Percentiles rank a stretch among this genome's conserved stretches.
phyloP scores from a whole-genome alignment of 768 basidiomycete species.

The Lenzites betulinus region DNA sequence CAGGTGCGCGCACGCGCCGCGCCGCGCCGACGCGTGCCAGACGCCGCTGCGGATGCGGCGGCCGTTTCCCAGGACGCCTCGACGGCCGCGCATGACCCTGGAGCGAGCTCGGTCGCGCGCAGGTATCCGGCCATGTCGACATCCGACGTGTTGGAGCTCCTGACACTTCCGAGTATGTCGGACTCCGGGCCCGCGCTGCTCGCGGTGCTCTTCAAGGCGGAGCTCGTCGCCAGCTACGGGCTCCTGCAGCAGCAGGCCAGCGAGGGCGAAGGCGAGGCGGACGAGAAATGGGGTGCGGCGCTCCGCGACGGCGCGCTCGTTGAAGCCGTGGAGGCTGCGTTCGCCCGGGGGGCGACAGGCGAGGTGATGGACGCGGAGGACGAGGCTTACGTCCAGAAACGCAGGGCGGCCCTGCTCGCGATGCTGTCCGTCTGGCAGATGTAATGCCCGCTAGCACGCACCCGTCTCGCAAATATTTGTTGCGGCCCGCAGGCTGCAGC shows the following conservation, averaged over 20 bases:
- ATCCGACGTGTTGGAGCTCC: conserved; percentile 22
- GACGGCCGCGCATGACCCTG: conserved; percentile 1
- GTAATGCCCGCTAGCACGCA: no score
- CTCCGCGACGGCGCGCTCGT: conserved; percentile 22
- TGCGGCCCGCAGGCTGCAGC: no score
- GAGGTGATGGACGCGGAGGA: conserved; percentile 1
- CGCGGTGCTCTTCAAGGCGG: conserved; percentile 24
- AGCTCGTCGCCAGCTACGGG: conserved; percentile 32
- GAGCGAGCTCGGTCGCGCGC: conserved; percentile 12
- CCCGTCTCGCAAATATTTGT: no score
- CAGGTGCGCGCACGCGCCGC: conserved; percentile 30
- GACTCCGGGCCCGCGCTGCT: conserved; percentile 6
- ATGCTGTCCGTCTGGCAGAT: conserved; percentile 9
- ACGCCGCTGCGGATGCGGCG: not conserved
- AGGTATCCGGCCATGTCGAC: conserved; percentile 20
- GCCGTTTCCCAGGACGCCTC: conserved; percentile 3
- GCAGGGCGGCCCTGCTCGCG: conserved; percentile 15
- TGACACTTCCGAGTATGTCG: conserved; percentile 13
- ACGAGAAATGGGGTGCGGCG: conserved; percentile 25
- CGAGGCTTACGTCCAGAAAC: conserved; percentile 4
- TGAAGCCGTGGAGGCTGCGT: conserved; percentile 22
- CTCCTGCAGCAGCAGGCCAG: conserved; percentile 25
- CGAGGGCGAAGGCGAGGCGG: conserved; percentile 11
- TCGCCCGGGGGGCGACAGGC: not conserved
- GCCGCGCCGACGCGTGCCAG: conserved; percentile 26